Percentiles rank a stretch among this genome's conserved stretches.
Evolutionary conservation across 208 protist genomes (phyloP).

Genomic region (Leishmania braziliensis): DNA sequence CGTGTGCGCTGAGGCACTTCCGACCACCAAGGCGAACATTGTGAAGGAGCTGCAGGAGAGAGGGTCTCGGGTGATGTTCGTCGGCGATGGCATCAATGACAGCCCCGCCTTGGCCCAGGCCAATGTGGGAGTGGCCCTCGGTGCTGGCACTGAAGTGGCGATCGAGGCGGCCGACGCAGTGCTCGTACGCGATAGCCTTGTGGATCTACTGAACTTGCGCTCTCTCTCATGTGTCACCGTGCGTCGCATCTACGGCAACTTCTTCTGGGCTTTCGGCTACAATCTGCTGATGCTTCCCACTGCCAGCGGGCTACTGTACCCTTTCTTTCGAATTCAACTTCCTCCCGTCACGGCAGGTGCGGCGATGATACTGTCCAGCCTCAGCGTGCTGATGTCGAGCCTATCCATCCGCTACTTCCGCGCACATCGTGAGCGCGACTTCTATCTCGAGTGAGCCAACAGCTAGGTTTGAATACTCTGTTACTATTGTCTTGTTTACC

Average conservation of each 20-base stretch:
- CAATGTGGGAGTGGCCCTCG: constrained; percentile 88
- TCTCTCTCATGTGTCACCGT: constrained; percentile 68
- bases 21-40: constrained; percentile 79
- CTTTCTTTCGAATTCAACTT: constrained; percentile 62
- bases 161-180: constrained; percentile 87
- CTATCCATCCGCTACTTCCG: constrained; percentile 76
- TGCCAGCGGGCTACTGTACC: constrained; percentile 79
- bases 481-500: neutral
- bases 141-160: constrained; percentile 81
- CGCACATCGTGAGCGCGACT: constrained; percentile 39
- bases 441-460: constrained; percentile 20
- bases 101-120: constrained; percentile 85
- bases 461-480: neutral
- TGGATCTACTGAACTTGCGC: constrained; percentile 72
- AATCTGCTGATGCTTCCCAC: constrained; percentile 88
- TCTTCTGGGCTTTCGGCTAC: constrained; percentile 90
- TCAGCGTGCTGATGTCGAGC: constrained; percentile 79
- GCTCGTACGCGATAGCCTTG: constrained; percentile 74
- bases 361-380: constrained; percentile 82
- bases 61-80: constrained; percentile 69
- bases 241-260: constrained; percentile 86
- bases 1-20: constrained; percentile 84
- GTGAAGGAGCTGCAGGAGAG: constrained; percentile 72
- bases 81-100: constrained; percentile 94
- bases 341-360: constrained; percentile 71